Conservation (phyloP, 2,329 filamentous ascomycete species). For the Pseudopyrenochaeta lycopersici region DNA sequence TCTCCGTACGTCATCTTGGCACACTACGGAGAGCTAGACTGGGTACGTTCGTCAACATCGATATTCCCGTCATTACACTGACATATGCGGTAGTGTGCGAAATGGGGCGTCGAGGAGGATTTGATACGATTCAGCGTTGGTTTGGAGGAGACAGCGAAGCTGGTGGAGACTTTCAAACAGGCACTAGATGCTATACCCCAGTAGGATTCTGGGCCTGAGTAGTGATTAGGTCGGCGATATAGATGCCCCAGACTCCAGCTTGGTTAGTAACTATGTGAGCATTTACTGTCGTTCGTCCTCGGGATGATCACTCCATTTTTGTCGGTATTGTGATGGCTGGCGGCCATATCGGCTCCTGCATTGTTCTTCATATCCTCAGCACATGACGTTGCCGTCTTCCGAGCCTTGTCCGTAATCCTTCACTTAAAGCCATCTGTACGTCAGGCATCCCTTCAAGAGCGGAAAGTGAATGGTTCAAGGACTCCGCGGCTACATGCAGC, state of each 20-base stretch:
- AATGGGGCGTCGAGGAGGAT: constrained; percentile 81
- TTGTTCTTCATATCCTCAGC: no score
- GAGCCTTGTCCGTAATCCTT: background rate
- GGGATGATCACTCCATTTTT: no score
- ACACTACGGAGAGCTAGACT: constrained; percentile 91
- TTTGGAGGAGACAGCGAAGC: constrained; percentile 76
- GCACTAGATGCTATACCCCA: constrained; percentile 70
- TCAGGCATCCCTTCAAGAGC: background rate
- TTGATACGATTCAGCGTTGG: constrained; percentile 90
- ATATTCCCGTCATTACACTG: constrained; percentile 11
- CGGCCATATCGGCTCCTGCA: no score
- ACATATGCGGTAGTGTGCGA: constrained; percentile 63
- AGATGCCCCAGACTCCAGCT: background rate
- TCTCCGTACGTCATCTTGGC: constrained; percentile 92
- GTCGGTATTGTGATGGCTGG: no score
- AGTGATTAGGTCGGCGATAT: background rate
- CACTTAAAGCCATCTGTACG: background rate
- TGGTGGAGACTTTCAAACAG: constrained; percentile 70
- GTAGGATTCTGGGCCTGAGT: background rate
- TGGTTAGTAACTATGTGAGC: no score
- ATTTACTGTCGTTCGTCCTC: no score
- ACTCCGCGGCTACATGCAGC: background rate
- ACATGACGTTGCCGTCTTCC: background rate
- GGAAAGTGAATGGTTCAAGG: background rate
- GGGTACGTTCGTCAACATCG: constrained; percentile 62